Evolutionary conservation across 1,139 yeast species (phyloP), one percentile per base, ranked within the genome.

Genomic region (Dujonia santamariae): DNA sequence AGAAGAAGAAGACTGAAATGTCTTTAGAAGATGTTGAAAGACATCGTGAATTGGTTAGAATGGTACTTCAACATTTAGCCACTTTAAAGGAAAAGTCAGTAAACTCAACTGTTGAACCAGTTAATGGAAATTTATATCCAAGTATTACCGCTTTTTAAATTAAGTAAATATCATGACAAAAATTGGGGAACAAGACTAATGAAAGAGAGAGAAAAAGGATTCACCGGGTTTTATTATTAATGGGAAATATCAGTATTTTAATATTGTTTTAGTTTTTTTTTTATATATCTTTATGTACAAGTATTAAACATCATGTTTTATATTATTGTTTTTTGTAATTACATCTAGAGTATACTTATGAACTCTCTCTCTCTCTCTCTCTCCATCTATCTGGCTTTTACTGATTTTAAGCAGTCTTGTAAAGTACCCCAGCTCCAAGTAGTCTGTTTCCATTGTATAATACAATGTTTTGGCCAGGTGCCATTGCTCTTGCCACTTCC

Each of bases 391-490:
- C 9, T 14, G 17, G 16, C 9, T 21, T 25, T 28, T 15, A 27
- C n/a, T n/a, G n/a, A n/a, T n/a, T 29, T 29, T 36, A 24, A 13
- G 13, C 40, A 20, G 63, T 47, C 16, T 39, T 37, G 7, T 36
- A 27, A 5, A 67, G 50, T 4, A 58, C 50, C 1, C 97, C 97
- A 19, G 90, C 77, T 0, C 97, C 97, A 13, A 92, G 54, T 1
- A 94, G 82, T 37, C 77, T 62, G 35, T 78, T 81, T 2, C 71
- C 75, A 29, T 70, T 62, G 54, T 90, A 92, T 8, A 90, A 54
- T 1, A 86, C 95, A 16, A 88, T 61, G 45, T 75, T 81, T 54
- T 92, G 98, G 0, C 97, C 98, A 0, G 94, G 87, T 0, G 97
- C 92, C 53, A 92, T 75, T 0, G 96, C 96, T 33, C 90, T 61